Evolutionary conservation across 2,329 filamentous ascomycete genomes (phyloP).

Genomic region (Microdochium bolleyi): DNA sequence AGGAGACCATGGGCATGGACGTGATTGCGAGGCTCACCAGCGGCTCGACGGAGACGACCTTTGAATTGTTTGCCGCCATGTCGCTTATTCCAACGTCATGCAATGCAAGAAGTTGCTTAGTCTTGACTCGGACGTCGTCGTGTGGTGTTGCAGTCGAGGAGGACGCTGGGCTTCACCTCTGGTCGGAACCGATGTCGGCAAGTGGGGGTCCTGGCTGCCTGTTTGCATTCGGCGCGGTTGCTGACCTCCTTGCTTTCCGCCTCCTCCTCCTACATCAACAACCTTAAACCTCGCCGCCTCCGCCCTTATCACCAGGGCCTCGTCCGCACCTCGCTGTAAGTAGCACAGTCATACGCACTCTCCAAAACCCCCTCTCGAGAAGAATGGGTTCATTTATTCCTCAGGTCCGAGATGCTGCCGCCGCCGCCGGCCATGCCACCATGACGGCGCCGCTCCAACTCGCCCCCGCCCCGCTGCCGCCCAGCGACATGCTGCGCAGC

Average conservation of each 20-base stretch:
- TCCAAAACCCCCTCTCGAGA: not conserved
- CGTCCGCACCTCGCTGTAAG: not conserved
- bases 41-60: not conserved
- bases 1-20: too few relatives aligned
- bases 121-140: too few relatives aligned
- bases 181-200: too few relatives aligned
- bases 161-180: too few relatives aligned
- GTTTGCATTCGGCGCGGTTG: not conserved
- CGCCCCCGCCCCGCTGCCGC: slow-evolving; percentile 13
- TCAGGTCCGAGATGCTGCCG: not conserved
- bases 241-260: not conserved
- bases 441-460: not conserved
- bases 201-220: too few relatives aligned
- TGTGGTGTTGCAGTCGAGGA: too few relatives aligned
- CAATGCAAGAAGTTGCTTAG: too few relatives aligned
- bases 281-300: not conserved
- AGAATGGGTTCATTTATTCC: not conserved
- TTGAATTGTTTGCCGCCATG: not conserved
- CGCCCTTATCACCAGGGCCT: not conserved
- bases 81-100: not conserved
- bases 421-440: not conserved
- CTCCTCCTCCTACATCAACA: not conserved
- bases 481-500: slow-evolving; percentile 41
- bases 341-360: not conserved
- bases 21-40: too few relatives aligned